Conservation (phyloP, 805 yeast genomes). For the Hanseniaspora osmophila region DNA sequence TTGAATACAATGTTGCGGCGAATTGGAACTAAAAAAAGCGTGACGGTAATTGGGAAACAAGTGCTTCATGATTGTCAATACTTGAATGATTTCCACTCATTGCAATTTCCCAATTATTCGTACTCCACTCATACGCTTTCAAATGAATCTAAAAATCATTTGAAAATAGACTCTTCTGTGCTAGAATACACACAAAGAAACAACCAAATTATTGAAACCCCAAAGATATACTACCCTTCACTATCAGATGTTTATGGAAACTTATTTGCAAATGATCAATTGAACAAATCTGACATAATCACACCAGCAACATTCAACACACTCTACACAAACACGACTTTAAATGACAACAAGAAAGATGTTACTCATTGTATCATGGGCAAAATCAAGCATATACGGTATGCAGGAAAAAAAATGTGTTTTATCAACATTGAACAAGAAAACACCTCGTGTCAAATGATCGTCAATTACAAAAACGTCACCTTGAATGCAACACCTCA, state of each 20-base stretch:
- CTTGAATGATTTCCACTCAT: no score
- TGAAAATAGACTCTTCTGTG: slow-evolving; percentile 9
- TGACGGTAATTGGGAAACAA: no score
- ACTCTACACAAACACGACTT: slow-evolving; percentile 1
- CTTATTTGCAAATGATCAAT: neutral
- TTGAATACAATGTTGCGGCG: no score
- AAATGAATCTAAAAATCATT: neutral
- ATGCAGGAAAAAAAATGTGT: slow-evolving; percentile 21
- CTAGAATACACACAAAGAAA: slow-evolving; percentile 15
- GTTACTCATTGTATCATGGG: slow-evolving; percentile 11
- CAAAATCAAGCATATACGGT: slow-evolving; percentile 17
- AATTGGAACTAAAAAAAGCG: no score
- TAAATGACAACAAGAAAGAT: slow-evolving; percentile 1
- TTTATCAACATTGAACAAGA: slow-evolving; percentile 16
- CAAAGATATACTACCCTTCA: slow-evolving; percentile 16
- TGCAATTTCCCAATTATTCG: no score
- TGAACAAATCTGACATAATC: slow-evolving; percentile 1
- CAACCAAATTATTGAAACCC: slow-evolving; percentile 7
- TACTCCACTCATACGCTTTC: neutral
- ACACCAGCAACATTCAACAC: slow-evolving; percentile 8
- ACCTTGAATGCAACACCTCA: neutral
- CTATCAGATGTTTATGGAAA: slow-evolving; percentile 6
- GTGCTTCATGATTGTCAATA: no score
- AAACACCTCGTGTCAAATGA: slow-evolving; percentile 4
- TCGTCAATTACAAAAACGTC: slow-evolving; percentile 1